These are phyloP conservation scores for Penicillium crustosum DNA, from an alignment of 2,329 filamentous ascomycete genomes.

Conservation along the genomic window DNA sequence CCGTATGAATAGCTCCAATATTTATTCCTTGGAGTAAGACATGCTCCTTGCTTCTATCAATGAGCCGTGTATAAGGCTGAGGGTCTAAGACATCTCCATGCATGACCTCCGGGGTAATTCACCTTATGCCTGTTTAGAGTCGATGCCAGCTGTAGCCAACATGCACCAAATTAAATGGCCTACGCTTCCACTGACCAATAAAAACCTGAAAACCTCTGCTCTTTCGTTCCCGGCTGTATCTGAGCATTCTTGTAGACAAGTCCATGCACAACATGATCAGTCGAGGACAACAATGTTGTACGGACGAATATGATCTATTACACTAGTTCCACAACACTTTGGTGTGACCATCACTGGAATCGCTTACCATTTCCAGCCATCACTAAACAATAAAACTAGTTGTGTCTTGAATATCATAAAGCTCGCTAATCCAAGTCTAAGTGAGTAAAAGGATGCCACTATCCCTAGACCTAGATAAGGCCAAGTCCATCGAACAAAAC, in stretches of 20 bases:
- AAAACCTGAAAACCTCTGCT: no score
- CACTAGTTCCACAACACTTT: not conserved
- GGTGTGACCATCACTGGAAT: not conserved
- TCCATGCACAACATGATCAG: conserved; percentile 4
- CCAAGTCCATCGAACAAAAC: not conserved
- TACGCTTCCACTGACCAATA: not conserved
- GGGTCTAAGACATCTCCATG: not conserved
- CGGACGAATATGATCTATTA: not conserved
- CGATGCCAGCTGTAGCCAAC: not conserved
- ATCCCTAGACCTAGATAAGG: not conserved
- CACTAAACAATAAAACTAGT: not conserved
- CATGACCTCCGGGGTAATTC: not conserved
- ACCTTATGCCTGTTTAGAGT: not conserved
- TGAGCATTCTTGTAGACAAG: not conserved
- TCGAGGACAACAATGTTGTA: not conserved
- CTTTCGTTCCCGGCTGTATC: conserved; percentile 1
- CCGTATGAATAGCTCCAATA: not conserved
- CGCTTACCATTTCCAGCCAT: not conserved
- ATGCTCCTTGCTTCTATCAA: not conserved
- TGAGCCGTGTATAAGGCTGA: not conserved
- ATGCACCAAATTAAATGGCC: not conserved
- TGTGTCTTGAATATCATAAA: not conserved
- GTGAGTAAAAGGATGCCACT: not conserved
- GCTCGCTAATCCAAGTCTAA: not conserved
- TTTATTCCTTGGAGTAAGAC: not conserved